These are phyloP conservation scores for Nephelium lappaceum DNA, from an alignment of 345 rosid genomes.

Conservation along the genomic window DNA sequence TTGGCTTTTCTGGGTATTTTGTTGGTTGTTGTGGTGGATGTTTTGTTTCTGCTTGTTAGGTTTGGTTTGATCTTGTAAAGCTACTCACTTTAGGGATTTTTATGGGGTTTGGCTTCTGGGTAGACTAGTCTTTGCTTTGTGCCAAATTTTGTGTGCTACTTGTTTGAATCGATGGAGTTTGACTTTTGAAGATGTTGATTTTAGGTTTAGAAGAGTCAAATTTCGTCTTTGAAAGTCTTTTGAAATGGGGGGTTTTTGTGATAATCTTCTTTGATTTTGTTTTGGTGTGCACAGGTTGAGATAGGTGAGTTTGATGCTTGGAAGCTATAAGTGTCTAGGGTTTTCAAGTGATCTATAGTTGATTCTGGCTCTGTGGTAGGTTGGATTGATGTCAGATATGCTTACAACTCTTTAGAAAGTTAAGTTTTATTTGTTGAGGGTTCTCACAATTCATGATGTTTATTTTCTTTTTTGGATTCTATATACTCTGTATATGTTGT, in stretches of 20 bases:
- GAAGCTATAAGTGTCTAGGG: background rate
- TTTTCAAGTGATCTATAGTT: constrained; percentile 5
- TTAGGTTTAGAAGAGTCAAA: background rate
- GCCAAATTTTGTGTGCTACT: background rate
- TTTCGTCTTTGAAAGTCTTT: background rate
- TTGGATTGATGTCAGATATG: background rate
- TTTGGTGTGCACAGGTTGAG: background rate
- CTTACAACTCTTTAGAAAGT: background rate
- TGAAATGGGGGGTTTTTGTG: background rate
- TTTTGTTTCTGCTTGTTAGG: constrained; percentile 16
- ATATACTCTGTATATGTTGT: background rate
- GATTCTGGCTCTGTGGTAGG: background rate
- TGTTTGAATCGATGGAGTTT: background rate
- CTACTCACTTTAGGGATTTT: constrained; percentile 1
- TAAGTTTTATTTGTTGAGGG: background rate
- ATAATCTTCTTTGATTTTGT: constrained; percentile 3
- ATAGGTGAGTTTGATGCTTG: background rate
- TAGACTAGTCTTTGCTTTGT: constrained; percentile 18
- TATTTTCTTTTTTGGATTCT: background rate
- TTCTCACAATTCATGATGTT: background rate
- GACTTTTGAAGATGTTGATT: constrained; percentile 9
- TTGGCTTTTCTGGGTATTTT: constrained; percentile 11
- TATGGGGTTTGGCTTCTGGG: constrained; percentile 14
- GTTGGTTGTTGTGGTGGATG: background rate
- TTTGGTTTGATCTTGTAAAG: constrained; percentile 13